Evolutionary conservation across 2,329 filamentous ascomycete genomes (phyloP).

Genomic region (Trichophyton rubrum): DNA sequence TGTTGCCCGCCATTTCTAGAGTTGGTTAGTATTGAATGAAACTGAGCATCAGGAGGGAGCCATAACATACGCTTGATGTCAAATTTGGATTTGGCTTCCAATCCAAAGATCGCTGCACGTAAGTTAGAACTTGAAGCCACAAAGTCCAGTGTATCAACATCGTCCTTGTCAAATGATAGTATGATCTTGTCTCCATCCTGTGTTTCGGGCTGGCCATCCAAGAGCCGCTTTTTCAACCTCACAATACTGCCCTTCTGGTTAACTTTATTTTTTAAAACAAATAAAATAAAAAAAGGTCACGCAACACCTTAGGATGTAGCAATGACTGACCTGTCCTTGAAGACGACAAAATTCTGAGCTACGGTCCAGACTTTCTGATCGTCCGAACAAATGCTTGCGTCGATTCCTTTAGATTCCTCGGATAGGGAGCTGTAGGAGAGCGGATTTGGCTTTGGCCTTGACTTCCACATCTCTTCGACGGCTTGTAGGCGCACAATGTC

Average conservation of each 20-base stretch:
- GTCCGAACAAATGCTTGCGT: conserved; percentile 45
- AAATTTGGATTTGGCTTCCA: conserved; percentile 79
- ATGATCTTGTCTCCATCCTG: conserved; percentile 38
- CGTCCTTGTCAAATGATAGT: conserved; percentile 92
- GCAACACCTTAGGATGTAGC: neutral
- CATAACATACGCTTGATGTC: conserved; percentile 62
- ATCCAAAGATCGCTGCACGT: conserved; percentile 75
- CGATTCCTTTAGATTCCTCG: conserved; percentile 21
- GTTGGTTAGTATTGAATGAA: conserved; percentile 8
- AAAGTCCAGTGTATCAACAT: conserved; percentile 88
- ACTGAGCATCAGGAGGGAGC: neutral
- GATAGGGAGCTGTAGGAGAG: conserved; percentile 54
- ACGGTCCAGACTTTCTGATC: conserved; percentile 72
- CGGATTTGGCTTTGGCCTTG: conserved; percentile 58
- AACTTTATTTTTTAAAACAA: neutral
- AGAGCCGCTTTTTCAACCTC: conserved; percentile 61
- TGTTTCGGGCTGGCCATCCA: conserved; percentile 47
- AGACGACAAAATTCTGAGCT: conserved; percentile 72
- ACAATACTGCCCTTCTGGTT: conserved; percentile 43
- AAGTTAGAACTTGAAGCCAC: conserved; percentile 85
- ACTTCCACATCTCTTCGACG: conserved; percentile 96
- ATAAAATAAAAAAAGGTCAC: too few relatives aligned
- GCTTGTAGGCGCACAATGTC: conserved; percentile 71
- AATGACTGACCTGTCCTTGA: conserved; percentile 55
- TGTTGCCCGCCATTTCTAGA: conserved; percentile 91